Evolutionary conservation across 805 yeast species (phyloP), one percentile per base, ranked within the genome.

Genomic region (Zygotorulaspora chibaensis): DNA sequence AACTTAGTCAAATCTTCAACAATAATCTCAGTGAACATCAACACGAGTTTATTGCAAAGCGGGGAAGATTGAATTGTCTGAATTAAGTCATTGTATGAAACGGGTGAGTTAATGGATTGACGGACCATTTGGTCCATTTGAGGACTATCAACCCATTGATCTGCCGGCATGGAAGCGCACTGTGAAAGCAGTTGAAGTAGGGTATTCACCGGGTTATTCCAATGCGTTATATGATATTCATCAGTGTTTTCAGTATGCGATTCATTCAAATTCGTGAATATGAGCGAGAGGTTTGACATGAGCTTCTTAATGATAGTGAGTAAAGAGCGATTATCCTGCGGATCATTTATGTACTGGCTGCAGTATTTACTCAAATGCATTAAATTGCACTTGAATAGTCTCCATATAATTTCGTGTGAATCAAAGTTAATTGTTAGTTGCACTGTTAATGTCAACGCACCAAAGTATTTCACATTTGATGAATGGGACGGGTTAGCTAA

Each of bases 131-230:
- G 31, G 30, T 53, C 41, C 1, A 45, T 9, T 11, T 48, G 37
- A 8, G 40, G 38, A 23, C 47, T 51, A 26, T 53, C 51, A 6
- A 46, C 8, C 60, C 62, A 58, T 17, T 51, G 43, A 2, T 43
- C 45, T 6, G 41, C 40, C 6, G 48, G 38, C 13, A 47, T 23
- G 4, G 38, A 33, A 15, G 40, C 38, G 27, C 48, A 46, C 9
- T 56, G 46, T 4, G 56, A 50, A 3, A 59, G 40, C 33, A 59
- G 26, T 29, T 46, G 50, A 7, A 63, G 40, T 13, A 64, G 53
- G 1, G 69, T 61, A 35, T 60, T 56, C 7, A 64, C 47, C 8
- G 69, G 69, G 42, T 65, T 65, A 25, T 62, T 55, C 69, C 69
- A 65, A 15, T 42, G 46, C 16, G 38, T 47, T 10, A 52, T 38